A percentile compares a stretch with the other conserved stretches of the same genome.
phyloP scores from a whole-genome alignment of 2,329 filamentous ascomycete genomes.

The Setomelanomma holmii region DNA sequence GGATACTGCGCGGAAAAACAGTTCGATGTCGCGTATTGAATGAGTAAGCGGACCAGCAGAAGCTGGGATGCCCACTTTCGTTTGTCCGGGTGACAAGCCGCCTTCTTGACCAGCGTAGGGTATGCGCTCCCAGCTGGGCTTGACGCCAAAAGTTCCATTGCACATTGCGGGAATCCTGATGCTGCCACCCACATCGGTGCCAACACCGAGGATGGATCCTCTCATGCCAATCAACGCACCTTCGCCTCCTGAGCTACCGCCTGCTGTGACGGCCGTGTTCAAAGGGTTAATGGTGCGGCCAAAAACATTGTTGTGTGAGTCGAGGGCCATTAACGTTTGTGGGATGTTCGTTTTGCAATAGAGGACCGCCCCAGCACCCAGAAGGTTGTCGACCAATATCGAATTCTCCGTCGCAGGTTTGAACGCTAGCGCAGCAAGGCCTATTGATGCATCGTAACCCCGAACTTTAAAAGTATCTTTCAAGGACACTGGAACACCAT shows the following conservation, averaged over 20 bases:
- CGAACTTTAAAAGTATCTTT: conserved; percentile 60
- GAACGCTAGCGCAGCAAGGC: conserved; percentile 53
- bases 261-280: conserved; percentile 57
- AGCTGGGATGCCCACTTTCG: conserved; percentile 53
- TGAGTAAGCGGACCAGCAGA: conserved; percentile 57
- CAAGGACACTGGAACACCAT: conserved; percentile 57
- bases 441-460: conserved; percentile 53
- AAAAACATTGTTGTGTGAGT: conserved; percentile 61
- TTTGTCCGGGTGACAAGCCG: conserved; percentile 55
- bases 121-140: conserved; percentile 55
- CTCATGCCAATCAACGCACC: conserved; percentile 58
- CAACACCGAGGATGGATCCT: conserved; percentile 59
- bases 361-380: conserved; percentile 56
- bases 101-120: conserved; percentile 61
- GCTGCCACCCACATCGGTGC: conserved; percentile 63
- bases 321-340: conserved; percentile 60
- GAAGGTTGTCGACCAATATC: conserved; percentile 53
- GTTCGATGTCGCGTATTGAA: conserved; percentile 59
- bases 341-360: conserved; percentile 64
- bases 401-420: conserved; percentile 49
- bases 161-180: conserved; percentile 61
- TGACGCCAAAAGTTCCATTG: conserved; percentile 58
- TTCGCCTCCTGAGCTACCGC: conserved; percentile 62
- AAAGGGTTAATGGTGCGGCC: conserved; percentile 57
- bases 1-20: conserved; percentile 62